These are phyloP conservation scores for Cryptococcus hybrid DNA, from an alignment of 1,284 basidiomycete species.

Conservation along the genomic window DNA sequence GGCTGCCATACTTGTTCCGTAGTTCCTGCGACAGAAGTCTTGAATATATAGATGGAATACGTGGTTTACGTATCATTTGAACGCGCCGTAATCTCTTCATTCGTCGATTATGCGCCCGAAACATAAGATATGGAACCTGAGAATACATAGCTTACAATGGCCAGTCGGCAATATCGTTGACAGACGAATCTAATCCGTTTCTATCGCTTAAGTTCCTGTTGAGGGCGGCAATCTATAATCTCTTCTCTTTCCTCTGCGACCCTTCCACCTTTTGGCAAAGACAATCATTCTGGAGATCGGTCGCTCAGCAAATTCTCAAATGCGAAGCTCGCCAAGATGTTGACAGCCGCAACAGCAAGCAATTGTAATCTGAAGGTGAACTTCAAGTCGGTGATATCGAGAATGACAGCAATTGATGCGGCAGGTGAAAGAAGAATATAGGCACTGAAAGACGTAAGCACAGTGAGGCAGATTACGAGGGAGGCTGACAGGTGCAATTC, in stretches of 20 bases:
- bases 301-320: constrained; percentile 76
- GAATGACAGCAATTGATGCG: constrained; percentile 59
- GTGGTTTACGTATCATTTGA: too few relatives aligned
- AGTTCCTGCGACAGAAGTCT: too few relatives aligned
- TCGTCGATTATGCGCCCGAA: too few relatives aligned
- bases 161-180: too few relatives aligned
- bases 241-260: constrained; percentile 42
- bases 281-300: constrained; percentile 61
- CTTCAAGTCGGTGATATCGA: constrained; percentile 79
- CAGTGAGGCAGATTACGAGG: constrained; percentile 69
- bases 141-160: too few relatives aligned
- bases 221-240: constrained; percentile 43
- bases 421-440: constrained; percentile 73
- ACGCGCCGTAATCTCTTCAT: too few relatives aligned
- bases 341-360: constrained; percentile 66
- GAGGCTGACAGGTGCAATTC: constrained; percentile 55
- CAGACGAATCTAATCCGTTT: too few relatives aligned
- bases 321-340: constrained; percentile 68
- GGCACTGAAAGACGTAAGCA: constrained; percentile 68
- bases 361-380: constrained; percentile 67
- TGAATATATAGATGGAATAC: too few relatives aligned
- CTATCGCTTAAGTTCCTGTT: too few relatives aligned
- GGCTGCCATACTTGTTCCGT: too few relatives aligned
- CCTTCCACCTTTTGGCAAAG: constrained; percentile 30
- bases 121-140: too few relatives aligned